Conservation (phyloP, 768 basidiomycete genomes). For the Trichaptum fuscoviolaceum region DNA sequence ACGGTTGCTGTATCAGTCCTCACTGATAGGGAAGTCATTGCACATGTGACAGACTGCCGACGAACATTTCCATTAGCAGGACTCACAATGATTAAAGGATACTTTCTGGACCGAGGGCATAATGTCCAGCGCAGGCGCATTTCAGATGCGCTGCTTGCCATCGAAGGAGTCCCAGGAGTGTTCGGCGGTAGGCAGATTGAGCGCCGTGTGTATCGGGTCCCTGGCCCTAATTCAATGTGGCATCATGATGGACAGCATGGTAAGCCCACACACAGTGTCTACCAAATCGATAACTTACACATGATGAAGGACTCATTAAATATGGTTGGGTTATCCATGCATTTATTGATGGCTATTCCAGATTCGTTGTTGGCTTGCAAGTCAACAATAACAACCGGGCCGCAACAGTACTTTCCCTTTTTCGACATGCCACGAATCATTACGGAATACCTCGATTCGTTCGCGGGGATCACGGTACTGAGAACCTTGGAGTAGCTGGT, state of each 20-base stretch:
- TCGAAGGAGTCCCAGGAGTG: slow-evolving; percentile 15
- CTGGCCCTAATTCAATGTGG: slow-evolving; percentile 20
- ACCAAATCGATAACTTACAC: too few relatives aligned
- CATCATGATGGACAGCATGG: slow-evolving; percentile 27
- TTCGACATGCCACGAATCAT: slow-evolving; percentile 4
- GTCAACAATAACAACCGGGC: slow-evolving; percentile 25
- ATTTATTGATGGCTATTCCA: slow-evolving; percentile 24
- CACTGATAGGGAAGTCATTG: slow-evolving; percentile 12
- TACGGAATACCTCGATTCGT: slow-evolving; percentile 22
- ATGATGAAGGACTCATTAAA: slow-evolving; percentile 3
- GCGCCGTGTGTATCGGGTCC: slow-evolving; percentile 15
- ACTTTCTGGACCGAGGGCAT: slow-evolving; percentile 12
- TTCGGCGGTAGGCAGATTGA: slow-evolving; percentile 17
- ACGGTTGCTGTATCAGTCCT: slow-evolving; percentile 8
- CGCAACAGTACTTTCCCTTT: slow-evolving; percentile 19
- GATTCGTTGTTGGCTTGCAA: slow-evolving; percentile 17
- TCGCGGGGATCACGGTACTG: slow-evolving; percentile 26
- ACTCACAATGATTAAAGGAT: slow-evolving; percentile 16
- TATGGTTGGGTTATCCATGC: slow-evolving; percentile 23
- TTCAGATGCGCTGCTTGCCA: slow-evolving; percentile 12
- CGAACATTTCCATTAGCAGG: slow-evolving; percentile 17
- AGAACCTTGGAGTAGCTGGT: slow-evolving; percentile 22
- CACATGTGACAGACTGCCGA: slow-evolving; percentile 10
- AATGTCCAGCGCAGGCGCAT: slow-evolving; percentile 15
- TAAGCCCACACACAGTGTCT: too few relatives aligned